Evolutionary conservation across 495 filamentous ascomycete species (phyloP), one percentile per base, ranked within the genome.

Genomic region (Cenococcum geophilum): DNA sequence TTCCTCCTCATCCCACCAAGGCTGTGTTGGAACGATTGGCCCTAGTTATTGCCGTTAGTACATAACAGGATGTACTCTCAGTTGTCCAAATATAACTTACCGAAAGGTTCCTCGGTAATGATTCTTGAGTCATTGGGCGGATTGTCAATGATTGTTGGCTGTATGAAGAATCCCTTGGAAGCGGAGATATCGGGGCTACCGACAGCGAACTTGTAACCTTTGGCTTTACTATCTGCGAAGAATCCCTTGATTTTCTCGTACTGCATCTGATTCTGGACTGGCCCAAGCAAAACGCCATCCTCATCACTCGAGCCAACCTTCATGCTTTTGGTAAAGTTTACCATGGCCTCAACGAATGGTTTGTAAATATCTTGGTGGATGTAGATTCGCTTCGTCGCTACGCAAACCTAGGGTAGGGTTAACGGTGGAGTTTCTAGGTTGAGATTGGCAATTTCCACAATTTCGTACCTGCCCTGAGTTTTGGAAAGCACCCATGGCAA

Each of bases 281-380:
- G 74, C 10, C 73, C 74, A 40, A 76, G 65, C 23, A 71, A 48
- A 52, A 70, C 69, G 59, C 69, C 70, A 12, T 67, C 68, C 37
- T 72, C 71, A 11, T 71, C 63, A 14, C 55, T 62, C 22, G 21
- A 6, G 8, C 74, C 74, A 37, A 71, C 68, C 57, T 71, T 73
- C 55, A 81, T 76, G 16, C 58, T 68, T 68, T 82, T 79, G 14
- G 82, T 79, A 66, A 81, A 82, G 14, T 78, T 67, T 32, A 85
- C 75, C 59, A 88, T 73, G 6, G 73, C 73, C 10, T 76, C 68
- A 8, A 83, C 69, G 72, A 89, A 88, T 45, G 74, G 68, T 36
- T 85, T 78, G 72, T 87, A 88, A 64, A 88, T 83, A 14, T 72
- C 74, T 63, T 87, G 79, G 73, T 88, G 86, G 21, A 89, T 79